These are phyloP conservation scores for Moricandia arvensis DNA, from an alignment of 345 rosid species.

Conservation along the genomic window DNA sequence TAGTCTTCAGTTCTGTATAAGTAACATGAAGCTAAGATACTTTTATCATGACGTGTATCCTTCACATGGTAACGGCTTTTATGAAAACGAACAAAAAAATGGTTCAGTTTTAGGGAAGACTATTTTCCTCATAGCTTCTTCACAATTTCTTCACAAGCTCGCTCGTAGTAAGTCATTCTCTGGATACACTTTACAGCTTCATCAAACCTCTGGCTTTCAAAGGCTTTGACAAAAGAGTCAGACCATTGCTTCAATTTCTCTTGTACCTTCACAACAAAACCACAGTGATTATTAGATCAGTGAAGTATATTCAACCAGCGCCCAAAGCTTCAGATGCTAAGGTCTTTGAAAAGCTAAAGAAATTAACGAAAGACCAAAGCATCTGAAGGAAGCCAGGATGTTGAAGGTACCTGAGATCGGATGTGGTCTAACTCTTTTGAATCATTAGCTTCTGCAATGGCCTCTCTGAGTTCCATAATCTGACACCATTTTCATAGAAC, in stretches of 20 bases:
- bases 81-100: neutral
- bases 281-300: conserved; percentile 2
- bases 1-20: neutral
- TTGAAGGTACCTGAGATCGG: conserved; percentile 53
- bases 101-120: neutral
- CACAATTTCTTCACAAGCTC: conserved; percentile 72
- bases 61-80: conserved; percentile 1
- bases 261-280: conserved; percentile 47
- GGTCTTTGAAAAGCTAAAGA: conserved; percentile 9
- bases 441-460: conserved; percentile 74
- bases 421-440: conserved; percentile 57
- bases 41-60: neutral
- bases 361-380: conserved; percentile 2
- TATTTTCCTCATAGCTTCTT: conserved; percentile 58
- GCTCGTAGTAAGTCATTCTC: conserved; percentile 85
- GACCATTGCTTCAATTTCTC: conserved; percentile 67
- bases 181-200: conserved; percentile 66
- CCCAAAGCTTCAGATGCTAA: conserved; percentile 3
- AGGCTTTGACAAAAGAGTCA: conserved; percentile 56
- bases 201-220: conserved; percentile 52
- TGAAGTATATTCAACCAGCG: conserved; percentile 1
- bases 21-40: conserved; percentile 3
- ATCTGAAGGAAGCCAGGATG: neutral
- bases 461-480: conserved; percentile 94
- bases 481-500: conserved; percentile 33